Evolutionary conservation across 306 rosid species (phyloP).

Genomic region (Prinsepia uniflora): DNA sequence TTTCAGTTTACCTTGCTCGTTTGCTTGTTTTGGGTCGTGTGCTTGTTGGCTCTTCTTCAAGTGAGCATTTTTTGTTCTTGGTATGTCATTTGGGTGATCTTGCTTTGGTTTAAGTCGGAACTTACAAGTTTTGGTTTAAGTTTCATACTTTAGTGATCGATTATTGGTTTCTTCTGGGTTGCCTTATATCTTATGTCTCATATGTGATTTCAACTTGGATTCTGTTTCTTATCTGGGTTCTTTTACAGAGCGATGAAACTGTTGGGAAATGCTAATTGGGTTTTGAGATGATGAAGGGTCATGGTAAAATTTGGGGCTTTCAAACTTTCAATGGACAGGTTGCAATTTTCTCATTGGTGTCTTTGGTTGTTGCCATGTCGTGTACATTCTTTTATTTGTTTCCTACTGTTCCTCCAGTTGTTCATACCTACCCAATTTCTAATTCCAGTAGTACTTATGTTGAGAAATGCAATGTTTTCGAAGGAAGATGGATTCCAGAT

Average conservation of each 20-base stretch:
- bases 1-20: conserved; percentile 9
- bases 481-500: conserved; percentile 77
- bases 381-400: conserved; percentile 48
- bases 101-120: conserved; percentile 2
- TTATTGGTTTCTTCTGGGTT: conserved; percentile 13
- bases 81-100: background rate
- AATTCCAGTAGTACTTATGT: conserved; percentile 26
- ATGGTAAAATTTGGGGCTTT: conserved; percentile 37
- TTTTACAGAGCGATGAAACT: conserved; percentile 39
- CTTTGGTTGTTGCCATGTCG: conserved; percentile 39
- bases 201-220: conserved; percentile 19
- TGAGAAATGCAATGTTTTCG: conserved; percentile 58
- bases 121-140: background rate
- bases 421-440: conserved; percentile 30
- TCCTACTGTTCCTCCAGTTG: conserved; percentile 33
- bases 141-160: conserved; percentile 16
- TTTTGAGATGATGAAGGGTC: conserved; percentile 39
- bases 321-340: conserved; percentile 46
- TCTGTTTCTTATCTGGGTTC: conserved; percentile 31
- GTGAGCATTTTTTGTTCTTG: conserved; percentile 2
- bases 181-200: conserved; percentile 4
- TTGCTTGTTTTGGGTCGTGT: conserved; percentile 3
- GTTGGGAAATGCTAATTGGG: conserved; percentile 36
- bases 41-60: conserved; percentile 16
- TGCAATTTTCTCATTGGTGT: conserved; percentile 49